phyloP scores from a whole-genome alignment of 352 stramenopile genomes.

The Pythium diclinum region DNA sequence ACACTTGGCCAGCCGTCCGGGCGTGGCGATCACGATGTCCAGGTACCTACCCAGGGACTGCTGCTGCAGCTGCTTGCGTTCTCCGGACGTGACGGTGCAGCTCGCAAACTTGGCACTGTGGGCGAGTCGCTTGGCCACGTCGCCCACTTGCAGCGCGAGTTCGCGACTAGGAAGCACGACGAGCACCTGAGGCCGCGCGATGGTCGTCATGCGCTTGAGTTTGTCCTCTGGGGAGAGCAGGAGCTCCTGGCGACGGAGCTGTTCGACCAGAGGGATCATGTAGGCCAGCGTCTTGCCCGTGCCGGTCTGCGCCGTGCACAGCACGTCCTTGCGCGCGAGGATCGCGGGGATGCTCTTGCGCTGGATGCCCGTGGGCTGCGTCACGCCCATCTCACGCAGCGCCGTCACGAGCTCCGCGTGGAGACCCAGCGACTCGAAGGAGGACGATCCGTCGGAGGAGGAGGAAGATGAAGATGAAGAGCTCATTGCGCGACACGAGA shows the following conservation, averaged over 20 bases:
- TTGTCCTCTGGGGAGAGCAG: constrained; percentile 4
- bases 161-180: constrained; percentile 72
- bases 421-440: constrained; percentile 27
- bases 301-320: constrained; percentile 37
- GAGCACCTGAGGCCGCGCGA: constrained; percentile 15
- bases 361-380: constrained; percentile 30
- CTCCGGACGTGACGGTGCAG: constrained; percentile 57
- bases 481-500: neutral
- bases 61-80: constrained; percentile 60
- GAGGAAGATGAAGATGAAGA: too few relatives aligned
- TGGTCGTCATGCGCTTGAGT: constrained; percentile 2
- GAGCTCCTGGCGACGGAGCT: constrained; percentile 26
- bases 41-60: constrained; percentile 44
- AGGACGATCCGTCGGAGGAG: neutral
- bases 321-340: constrained; percentile 29
- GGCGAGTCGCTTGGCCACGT: constrained; percentile 62
- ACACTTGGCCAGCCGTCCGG: constrained; percentile 68
- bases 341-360: constrained; percentile 29
- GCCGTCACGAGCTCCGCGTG: constrained; percentile 22
- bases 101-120: constrained; percentile 73
- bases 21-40: constrained; percentile 72
- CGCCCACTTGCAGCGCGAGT: constrained; percentile 59
- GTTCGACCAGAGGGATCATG: constrained; percentile 30
- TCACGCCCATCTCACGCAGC: constrained; percentile 27
- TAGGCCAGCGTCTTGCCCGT: constrained; percentile 41